Base-by-base conservation (phyloP, 257 asterid genomes). In the Solanum sitiens region DNA sequence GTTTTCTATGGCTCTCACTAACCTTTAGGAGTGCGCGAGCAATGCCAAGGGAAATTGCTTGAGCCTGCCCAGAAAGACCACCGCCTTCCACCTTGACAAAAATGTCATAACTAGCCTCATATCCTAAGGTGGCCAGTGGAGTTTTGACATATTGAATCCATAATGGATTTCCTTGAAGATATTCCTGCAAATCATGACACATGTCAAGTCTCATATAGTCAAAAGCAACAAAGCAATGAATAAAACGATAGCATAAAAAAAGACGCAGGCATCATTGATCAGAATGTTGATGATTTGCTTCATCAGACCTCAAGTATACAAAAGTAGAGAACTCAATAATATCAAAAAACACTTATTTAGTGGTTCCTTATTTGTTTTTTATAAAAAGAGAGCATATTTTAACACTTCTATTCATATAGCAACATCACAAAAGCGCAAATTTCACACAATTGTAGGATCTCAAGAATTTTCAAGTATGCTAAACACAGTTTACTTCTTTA, bases 11-110 rank as follows among this genome's bases (percentile, higher is more conserved):
- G 92, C 92, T 95, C 88, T 87, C 97, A 61, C 99, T 96, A 86
- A 95, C 96, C 92, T 97, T 97, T 87, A 97, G 92, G 90, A 96
- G 87, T 9, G 99, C 99, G 59, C 99, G 98, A 88, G 99, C 98
- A 89, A 97, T 89, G 75, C 99, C 99, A 61, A 97, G 96, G 37
- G 94, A 94, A 45, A 96, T 93, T 15, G 99, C 99, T 89, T 97
- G 99, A 45, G 99, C 98, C 86, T 97, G 99, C 13, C 99, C 99
- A 0, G 98, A 93, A 44, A 97, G 94, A 42, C 99, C 99, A 32
- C 99, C 99, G 11, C 99, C 99, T 12, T 96, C 95, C 13, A 99
- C 99, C 91, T 96, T 97, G 70, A 97, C 95, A 87, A 96, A 97
- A 15, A 95, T 95, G 68, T 97, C 99, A 37, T 96, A 97, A 93